Evolutionary conservation across 2,329 filamentous ascomycete genomes (phyloP), one percentile per base, ranked within the genome.

Genomic region (Colletotrichum sublineola): DNA sequence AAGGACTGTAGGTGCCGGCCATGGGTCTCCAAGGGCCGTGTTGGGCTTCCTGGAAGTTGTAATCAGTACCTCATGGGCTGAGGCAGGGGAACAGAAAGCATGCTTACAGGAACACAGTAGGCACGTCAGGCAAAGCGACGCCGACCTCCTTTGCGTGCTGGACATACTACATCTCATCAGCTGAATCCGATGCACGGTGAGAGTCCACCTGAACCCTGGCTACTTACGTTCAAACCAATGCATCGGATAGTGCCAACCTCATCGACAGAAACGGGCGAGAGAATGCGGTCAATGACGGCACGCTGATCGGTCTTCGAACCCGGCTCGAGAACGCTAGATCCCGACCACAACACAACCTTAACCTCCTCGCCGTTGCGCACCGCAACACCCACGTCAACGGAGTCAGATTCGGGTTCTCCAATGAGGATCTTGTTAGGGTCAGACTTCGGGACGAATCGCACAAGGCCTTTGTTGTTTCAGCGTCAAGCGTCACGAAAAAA

Each of bases 321-420:
- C 0, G 89, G 86, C 33, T 80, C 81, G 57, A 92, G 79, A 1
- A 90, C 87, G 2, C 90, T 92, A 1, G 81, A 82, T 24, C 90
- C 90, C 33, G 86, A 88, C 81, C 88, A 91, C 8, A 90, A 82
- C 52, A 84, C 83, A 57, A 89, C 88, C 38, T 83, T 76, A 46
- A 92, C 88, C 52, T 90, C 86, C 73, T 88, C 81, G 46, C 87
- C 87, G 57, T 87, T 84, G 74, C 86, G 85, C 38, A 90, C 79
- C 20, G 89, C 89, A 36, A 85, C 78, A 56, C 89, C 90, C 56
- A 92, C 86, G 76, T 92, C 89, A 42, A 90, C 74, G 12, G 83
- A 78, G 31, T 82, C 78, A 72, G 89, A 85, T 44, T 84, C 80
- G 2, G 89, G 89, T 76, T 91, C 85, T 44, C 89, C 89, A 75